These are phyloP conservation scores for Mimosa bimucronata DNA, from an alignment of 306 rosid genomes.

Conservation along the genomic window DNA sequence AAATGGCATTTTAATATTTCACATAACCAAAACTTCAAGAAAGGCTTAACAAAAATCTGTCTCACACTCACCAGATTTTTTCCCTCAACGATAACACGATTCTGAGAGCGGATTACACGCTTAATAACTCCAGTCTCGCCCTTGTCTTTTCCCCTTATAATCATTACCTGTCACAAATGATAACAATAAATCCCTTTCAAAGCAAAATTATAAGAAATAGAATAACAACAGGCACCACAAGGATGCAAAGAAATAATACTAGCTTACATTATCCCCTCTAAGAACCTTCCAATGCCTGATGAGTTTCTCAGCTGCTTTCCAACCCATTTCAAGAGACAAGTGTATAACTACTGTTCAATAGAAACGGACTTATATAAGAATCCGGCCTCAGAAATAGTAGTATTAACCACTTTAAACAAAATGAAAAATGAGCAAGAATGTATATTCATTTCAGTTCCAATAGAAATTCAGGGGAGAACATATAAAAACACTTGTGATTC, in stretches of 20 bases:
- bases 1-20: not conserved
- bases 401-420: not conserved
- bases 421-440: not conserved
- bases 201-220: not conserved
- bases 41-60: not conserved
- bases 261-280: conserved; percentile 84
- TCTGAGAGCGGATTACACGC: conserved; percentile 90
- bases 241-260: not conserved
- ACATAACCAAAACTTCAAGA: not conserved
- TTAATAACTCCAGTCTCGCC: conserved; percentile 78
- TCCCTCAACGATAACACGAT: conserved; percentile 91
- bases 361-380: not conserved
- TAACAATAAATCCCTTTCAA: not conserved
- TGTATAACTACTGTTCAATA: conserved; percentile 11
- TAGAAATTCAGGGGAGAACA: not conserved
- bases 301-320: conserved; percentile 98
- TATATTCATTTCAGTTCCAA: not conserved
- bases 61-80: conserved; percentile 74
- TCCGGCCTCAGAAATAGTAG: not conserved
- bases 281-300: conserved; percentile 87
- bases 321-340: conserved; percentile 61
- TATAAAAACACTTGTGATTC: not conserved
- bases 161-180: conserved; percentile 68
- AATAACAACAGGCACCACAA: not conserved
- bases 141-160: conserved; percentile 88